Evolutionary conservation across 2,329 filamentous ascomycete species (phyloP).

Genomic region (Paecilomyces fulvus): DNA sequence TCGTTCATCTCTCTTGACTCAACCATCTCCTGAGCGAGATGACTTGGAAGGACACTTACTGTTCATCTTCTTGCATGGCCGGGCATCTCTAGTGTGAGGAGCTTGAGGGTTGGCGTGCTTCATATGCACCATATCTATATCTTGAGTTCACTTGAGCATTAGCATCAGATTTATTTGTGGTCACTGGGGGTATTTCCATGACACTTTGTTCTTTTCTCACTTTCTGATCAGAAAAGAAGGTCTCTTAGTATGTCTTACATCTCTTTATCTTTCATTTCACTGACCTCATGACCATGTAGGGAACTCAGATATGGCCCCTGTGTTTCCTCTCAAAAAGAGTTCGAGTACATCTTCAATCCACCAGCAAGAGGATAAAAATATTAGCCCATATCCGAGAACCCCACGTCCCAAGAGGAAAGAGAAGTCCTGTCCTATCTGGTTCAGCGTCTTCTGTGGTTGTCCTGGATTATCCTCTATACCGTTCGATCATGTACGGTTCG

Average conservation of each 20-base stretch:
- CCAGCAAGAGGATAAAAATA: no score
- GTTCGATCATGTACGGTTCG: neutral
- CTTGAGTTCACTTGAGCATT: neutral
- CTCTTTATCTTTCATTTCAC: neutral
- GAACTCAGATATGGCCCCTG: neutral
- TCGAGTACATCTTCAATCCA: neutral
- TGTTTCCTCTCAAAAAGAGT: neutral
- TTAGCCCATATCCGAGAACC: neutral
- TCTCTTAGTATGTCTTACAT: neutral
- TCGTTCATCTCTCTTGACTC: neutral
- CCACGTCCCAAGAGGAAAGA: neutral
- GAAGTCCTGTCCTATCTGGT: neutral
- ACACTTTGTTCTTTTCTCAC: neutral
- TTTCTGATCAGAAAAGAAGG: neutral
- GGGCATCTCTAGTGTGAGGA: neutral
- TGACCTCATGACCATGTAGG: neutral
- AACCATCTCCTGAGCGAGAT: neutral
- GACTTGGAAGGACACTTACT: no score
- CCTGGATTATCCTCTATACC: neutral
- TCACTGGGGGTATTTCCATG: neutral
- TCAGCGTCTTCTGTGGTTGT: neutral
- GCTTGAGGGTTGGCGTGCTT: neutral
- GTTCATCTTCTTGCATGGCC: neutral
- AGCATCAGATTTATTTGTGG: neutral
- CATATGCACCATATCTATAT: neutral